These are phyloP conservation scores for Lichtheimia ramosa DNA, from an alignment of 371 early-diverging fungal species.

Conservation along the genomic window DNA sequence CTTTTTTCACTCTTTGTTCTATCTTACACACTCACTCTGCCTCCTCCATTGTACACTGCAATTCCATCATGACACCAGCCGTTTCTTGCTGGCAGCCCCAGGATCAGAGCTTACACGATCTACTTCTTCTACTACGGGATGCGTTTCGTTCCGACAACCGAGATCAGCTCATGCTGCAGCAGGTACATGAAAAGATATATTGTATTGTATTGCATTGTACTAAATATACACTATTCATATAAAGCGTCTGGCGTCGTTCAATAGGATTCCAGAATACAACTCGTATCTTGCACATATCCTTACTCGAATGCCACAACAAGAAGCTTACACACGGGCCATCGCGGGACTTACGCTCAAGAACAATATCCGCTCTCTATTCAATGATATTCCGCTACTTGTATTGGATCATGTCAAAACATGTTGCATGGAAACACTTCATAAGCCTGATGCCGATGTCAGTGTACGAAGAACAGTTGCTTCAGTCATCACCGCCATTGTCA, in stretches of 20 bases:
- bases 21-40: no score
- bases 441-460: slow-evolving; percentile 63
- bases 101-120: slow-evolving; percentile 28
- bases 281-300: slow-evolving; percentile 85
- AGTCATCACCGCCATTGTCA: slow-evolving; percentile 83
- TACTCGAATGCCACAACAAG: slow-evolving; percentile 57
- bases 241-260: slow-evolving; percentile 79
- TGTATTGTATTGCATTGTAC: not conserved
- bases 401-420: slow-evolving; percentile 73
- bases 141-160: slow-evolving; percentile 28
- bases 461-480: slow-evolving; percentile 63
- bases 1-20: no score
- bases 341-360: slow-evolving; percentile 90
- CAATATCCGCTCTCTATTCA: slow-evolving; percentile 63
- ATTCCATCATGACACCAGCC: no score
- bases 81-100: slow-evolving; percentile 34
- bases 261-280: slow-evolving; percentile 81
- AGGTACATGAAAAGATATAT: slow-evolving; percentile 14
- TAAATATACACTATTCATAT: not conserved
- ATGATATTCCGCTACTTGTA: slow-evolving; percentile 53
- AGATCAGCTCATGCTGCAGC: slow-evolving; percentile 34
- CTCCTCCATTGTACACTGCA: no score
- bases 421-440: slow-evolving; percentile 52
- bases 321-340: slow-evolving; percentile 65
- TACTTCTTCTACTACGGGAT: slow-evolving; percentile 34